phyloP scores from a whole-genome alignment of 1,284 basidiomycete genomes.

The Sanghuangporus baumii region DNA sequence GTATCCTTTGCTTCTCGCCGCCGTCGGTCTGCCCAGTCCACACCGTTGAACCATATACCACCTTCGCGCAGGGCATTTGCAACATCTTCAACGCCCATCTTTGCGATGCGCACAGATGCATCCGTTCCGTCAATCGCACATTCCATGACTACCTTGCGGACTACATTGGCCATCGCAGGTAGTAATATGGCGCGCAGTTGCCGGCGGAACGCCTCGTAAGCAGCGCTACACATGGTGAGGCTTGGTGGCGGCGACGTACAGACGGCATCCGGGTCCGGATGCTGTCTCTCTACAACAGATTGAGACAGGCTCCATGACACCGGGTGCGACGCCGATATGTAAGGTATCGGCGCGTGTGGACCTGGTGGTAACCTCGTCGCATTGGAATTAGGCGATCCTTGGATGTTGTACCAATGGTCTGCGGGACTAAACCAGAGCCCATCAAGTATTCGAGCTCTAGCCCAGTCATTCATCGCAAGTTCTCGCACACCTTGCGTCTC shows the following conservation, averaged over 20 bases:
- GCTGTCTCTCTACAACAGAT: conserved; percentile 28
- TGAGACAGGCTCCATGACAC: conserved; percentile 52
- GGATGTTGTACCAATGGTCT: conserved; percentile 49
- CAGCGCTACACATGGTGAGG: conserved; percentile 49
- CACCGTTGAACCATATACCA: conserved; percentile 60
- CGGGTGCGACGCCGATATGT: conserved; percentile 53
- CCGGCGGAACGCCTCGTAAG: conserved; percentile 48
- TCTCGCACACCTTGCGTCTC: conserved; percentile 54
- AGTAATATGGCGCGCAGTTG: conserved; percentile 52
- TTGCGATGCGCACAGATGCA: conserved; percentile 41
- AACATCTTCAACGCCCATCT: conserved; percentile 58
- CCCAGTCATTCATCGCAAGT: conserved; percentile 68
- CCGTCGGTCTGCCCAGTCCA: conserved; percentile 44
- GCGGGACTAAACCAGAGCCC: conserved; percentile 69
- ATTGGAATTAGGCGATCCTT: conserved; percentile 8
- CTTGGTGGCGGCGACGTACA: conserved; percentile 47
- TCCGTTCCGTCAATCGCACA: conserved; percentile 38
- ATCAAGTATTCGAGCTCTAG: conserved; percentile 60
- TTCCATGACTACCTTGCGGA: conserved; percentile 57
- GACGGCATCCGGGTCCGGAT: conserved; percentile 44
- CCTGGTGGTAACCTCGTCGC: conserved; percentile 1
- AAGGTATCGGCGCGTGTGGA: conserved; percentile 25
- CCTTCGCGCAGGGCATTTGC: conserved; percentile 48
- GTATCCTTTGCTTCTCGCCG: conserved; percentile 27
- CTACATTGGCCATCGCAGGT: conserved; percentile 62